A percentile compares a stretch with the other conserved stretches of the same genome.
Conservation (phyloP, 768 basidiomycete species). For the Mycena indigotica region DNA sequence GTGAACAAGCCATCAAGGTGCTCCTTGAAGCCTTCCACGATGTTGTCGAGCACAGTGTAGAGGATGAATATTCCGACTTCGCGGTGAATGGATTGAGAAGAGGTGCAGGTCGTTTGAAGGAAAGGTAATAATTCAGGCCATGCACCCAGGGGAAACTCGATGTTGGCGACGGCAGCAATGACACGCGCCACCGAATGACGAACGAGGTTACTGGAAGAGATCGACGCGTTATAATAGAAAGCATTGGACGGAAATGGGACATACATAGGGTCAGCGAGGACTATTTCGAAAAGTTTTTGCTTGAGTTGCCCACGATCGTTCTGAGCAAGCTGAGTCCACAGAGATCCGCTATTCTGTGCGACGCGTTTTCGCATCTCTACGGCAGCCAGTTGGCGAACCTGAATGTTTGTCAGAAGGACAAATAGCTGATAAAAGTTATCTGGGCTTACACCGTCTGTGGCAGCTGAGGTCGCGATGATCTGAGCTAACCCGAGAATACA, state of each 20-base stretch:
- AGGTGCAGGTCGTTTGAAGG: constrained; percentile 76
- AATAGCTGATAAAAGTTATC: constrained; percentile 11
- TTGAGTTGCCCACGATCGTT: constrained; percentile 83
- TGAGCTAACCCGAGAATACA: constrained; percentile 91
- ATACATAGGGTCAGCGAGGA: constrained; percentile 78
- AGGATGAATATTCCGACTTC: constrained; percentile 92
- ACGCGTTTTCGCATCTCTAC: constrained; percentile 97
- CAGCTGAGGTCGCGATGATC: constrained; percentile 84
- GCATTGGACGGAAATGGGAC: constrained; percentile 27
- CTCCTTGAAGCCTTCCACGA: constrained; percentile 86
- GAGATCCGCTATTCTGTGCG: constrained; percentile 69
- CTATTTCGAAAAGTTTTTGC: constrained; percentile 72
- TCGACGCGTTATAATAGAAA: constrained; percentile 20
- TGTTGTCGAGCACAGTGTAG: constrained; percentile 87
- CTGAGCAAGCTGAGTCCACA: constrained; percentile 77
- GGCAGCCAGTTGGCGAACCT: constrained; percentile 97
- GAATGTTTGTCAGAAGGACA: constrained; percentile 14
- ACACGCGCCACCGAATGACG: constrained; percentile 92
- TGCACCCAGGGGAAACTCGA: constrained; percentile 76
- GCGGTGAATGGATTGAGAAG: constrained; percentile 70
- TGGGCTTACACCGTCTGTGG: constrained; percentile 64
- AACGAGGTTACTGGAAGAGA: constrained; percentile 70
- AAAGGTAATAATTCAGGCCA: constrained; percentile 91
- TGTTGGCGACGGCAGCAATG: constrained; percentile 86
- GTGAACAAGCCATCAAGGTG: constrained; percentile 75